These are phyloP conservation scores for Tarenaya hassleriana DNA, from an alignment of 345 rosid species.

Conservation along the genomic window DNA sequence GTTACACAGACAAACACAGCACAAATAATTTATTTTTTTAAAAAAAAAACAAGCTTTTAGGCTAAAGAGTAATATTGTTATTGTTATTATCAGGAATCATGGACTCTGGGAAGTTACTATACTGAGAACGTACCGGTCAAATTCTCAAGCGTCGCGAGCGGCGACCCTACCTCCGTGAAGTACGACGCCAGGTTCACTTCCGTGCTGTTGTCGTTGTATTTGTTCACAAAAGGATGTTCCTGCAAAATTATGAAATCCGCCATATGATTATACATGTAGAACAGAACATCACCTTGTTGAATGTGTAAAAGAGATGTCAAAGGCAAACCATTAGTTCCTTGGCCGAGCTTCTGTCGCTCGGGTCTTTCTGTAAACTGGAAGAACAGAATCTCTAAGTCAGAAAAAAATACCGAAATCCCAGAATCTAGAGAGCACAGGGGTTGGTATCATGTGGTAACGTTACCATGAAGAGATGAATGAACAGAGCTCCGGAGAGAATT, in stretches of 20 bases:
- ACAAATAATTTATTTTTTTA: too few relatives aligned
- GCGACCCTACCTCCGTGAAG: slow-evolving; percentile 85
- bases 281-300: not conserved
- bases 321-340: slow-evolving; percentile 38
- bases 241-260: slow-evolving; percentile 23
- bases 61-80: too few relatives aligned
- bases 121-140: slow-evolving; percentile 35
- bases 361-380: slow-evolving; percentile 71
- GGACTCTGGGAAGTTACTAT: slow-evolving; percentile 1
- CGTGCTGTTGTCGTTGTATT: slow-evolving; percentile 55
- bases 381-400: not conserved
- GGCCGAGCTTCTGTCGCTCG: slow-evolving; percentile 52
- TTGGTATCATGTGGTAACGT: too few relatives aligned
- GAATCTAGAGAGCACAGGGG: not conserved
- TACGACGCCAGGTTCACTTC: slow-evolving; percentile 65
- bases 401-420: not conserved
- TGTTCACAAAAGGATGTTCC: slow-evolving; percentile 68
- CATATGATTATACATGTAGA: not conserved
- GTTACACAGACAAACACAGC: too few relatives aligned
- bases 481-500: slow-evolving; percentile 63
- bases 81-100: too few relatives aligned
- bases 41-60: too few relatives aligned
- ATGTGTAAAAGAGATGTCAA: not conserved
- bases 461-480: slow-evolving; percentile 85
- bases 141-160: slow-evolving; percentile 71